These are phyloP conservation scores for Diacronema lutheri DNA, from an alignment of 78 protist genomes.

Conservation along the genomic window DNA sequence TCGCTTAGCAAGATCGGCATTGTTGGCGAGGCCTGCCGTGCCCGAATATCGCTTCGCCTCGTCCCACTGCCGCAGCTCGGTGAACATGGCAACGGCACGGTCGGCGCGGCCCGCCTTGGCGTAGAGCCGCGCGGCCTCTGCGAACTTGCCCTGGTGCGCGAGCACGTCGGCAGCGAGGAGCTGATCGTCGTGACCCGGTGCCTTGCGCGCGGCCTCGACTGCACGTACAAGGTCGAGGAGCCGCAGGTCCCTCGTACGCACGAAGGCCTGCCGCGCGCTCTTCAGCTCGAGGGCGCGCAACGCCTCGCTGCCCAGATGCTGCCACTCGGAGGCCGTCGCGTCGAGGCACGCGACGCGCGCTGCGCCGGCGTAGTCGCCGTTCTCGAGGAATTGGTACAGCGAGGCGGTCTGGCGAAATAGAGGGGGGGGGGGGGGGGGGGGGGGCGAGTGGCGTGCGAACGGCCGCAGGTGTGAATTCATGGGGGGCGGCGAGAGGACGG, in stretches of 20 bases:
- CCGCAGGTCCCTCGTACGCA: conserved; percentile 47
- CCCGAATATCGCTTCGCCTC: background rate
- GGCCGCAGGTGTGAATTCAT: too few relatives aligned
- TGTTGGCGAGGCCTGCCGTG: too few relatives aligned
- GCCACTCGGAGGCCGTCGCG: conserved; percentile 67
- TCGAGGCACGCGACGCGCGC: conserved; percentile 67
- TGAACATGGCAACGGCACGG: conserved; percentile 11
- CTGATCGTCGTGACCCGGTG: conserved; percentile 17
- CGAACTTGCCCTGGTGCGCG: conserved; percentile 65
- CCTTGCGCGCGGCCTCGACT: conserved; percentile 22
- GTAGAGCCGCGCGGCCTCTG: conserved; percentile 56
- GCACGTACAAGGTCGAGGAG: conserved; percentile 50
- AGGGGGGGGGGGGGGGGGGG: background rate
- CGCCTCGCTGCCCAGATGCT: conserved; percentile 49
- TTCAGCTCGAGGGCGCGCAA: conserved; percentile 39
- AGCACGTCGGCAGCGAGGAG: conserved; percentile 37
- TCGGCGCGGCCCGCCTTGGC: background rate
- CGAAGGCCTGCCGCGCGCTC: conserved; percentile 58
- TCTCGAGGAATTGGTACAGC: conserved; percentile 54
- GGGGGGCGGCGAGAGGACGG: too few relatives aligned
- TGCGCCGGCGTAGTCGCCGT: conserved; percentile 43
- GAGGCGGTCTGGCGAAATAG: conserved; percentile 51
- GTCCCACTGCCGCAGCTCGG: background rate
- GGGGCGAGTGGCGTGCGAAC: too few relatives aligned
- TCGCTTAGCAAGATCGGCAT: background rate